Percentiles rank a stretch among this genome's conserved stretches.
Evolutionary conservation across 2,329 filamentous ascomycete genomes (phyloP).

Genomic region (Colletotrichum sojae): DNA sequence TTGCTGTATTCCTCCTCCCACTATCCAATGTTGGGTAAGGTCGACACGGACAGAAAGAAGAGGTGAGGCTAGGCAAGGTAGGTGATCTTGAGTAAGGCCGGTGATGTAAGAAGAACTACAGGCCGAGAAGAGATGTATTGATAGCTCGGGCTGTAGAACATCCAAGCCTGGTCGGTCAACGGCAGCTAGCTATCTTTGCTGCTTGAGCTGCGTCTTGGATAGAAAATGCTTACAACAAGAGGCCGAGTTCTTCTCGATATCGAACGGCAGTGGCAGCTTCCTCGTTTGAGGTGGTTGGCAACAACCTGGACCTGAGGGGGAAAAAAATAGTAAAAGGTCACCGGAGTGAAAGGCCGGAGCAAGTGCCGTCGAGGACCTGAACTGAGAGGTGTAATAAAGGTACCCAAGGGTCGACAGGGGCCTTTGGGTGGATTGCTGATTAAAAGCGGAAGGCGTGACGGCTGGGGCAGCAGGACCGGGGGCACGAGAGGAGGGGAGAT

Average conservation of each 20-base stretch:
- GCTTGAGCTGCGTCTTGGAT: too few relatives aligned
- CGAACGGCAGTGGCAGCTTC: neutral
- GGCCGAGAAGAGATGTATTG: constrained; percentile 6
- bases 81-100: constrained; percentile 4
- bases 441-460: constrained; percentile 36
- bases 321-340: neutral
- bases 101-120: constrained; percentile 10
- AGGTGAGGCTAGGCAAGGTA: constrained; percentile 9
- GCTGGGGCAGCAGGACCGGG: constrained; percentile 26
- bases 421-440: constrained; percentile 22
- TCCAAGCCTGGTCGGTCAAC: neutral
- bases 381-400: constrained; percentile 25
- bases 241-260: neutral
- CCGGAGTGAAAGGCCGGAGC: neutral
- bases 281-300: neutral
- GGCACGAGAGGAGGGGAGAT: constrained; percentile 20
- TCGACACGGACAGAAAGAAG: neutral
- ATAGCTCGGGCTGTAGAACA: neutral
- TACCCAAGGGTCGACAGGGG: constrained; percentile 7
- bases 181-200: neutral
- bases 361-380: constrained; percentile 21
- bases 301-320: neutral
- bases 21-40: too few relatives aligned
- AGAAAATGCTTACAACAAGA: too few relatives aligned
- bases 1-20: too few relatives aligned